Evolutionary conservation across 1,284 basidiomycete genomes (phyloP).

Genomic region (Ustilago bromivora): DNA sequence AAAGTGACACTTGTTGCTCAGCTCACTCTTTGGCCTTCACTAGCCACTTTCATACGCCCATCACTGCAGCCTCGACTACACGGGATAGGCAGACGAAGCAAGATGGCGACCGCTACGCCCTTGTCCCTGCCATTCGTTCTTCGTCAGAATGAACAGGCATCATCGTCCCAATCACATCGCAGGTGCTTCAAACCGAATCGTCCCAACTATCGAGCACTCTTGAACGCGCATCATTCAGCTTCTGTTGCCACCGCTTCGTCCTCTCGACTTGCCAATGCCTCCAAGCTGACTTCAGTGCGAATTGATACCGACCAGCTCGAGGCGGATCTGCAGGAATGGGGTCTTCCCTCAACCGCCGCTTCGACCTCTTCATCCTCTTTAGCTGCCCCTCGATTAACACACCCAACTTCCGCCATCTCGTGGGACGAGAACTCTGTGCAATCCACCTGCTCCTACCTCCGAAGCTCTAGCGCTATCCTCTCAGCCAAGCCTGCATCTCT

Average conservation of each 20-base stretch:
- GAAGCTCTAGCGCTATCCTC: neutral
- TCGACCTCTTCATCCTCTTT: neutral
- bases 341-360: slow-evolving; percentile 19
- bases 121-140: slow-evolving; percentile 35
- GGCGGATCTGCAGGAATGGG: slow-evolving; percentile 34
- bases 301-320: slow-evolving; percentile 28
- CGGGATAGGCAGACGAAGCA: neutral
- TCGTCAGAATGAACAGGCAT: slow-evolving; percentile 8
- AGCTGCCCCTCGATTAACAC: slow-evolving; percentile 9
- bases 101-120: slow-evolving; percentile 36
- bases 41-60: neutral
- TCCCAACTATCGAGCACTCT: slow-evolving; percentile 39
- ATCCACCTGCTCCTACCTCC: slow-evolving; percentile 20
- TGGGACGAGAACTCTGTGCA: slow-evolving; percentile 45
- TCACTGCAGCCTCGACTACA: neutral
- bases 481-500: neutral
- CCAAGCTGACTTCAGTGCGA: neutral
- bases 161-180: slow-evolving; percentile 10
- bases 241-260: neutral
- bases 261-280: neutral
- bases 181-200: slow-evolving; percentile 34
- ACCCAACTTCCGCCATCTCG: slow-evolving; percentile 33
- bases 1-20: slow-evolving; percentile 7
- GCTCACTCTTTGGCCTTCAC: neutral
- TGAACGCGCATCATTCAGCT: slow-evolving; percentile 11